Percentiles rank a stretch among this genome's conserved stretches.
phyloP scores from a whole-genome alignment of 306 rosid genomes.

The Cicer arietinum region DNA sequence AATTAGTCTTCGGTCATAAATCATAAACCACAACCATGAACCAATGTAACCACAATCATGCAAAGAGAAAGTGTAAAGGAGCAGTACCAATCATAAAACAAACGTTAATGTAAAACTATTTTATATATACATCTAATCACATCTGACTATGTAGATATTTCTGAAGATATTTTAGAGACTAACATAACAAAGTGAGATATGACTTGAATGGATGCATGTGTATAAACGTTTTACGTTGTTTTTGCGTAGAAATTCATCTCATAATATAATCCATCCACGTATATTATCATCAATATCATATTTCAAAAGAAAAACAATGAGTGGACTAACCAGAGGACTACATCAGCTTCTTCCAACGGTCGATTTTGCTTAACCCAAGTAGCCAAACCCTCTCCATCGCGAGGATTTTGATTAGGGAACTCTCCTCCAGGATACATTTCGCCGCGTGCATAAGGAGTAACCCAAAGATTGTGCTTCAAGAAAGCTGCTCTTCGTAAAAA shows the following conservation, averaged over 20 bases:
- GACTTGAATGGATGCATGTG: too few species aligned
- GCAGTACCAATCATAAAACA: slow-evolving; percentile 1
- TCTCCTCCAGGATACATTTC: slow-evolving; percentile 88
- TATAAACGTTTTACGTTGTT: too few species aligned
- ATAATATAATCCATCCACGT: neutral
- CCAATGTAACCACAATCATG: neutral
- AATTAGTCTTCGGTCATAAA: neutral
- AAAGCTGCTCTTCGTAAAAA: slow-evolving; percentile 82
- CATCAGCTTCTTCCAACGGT: slow-evolving; percentile 75
- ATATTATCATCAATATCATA: slow-evolving; percentile 3
- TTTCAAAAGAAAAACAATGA: neutral
- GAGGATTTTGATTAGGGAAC: slow-evolving; percentile 86
- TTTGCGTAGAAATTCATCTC: too few species aligned
- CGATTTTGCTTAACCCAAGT: slow-evolving; percentile 82
- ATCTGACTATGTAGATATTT: too few species aligned
- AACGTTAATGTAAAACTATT: neutral
- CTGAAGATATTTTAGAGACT: too few species aligned
- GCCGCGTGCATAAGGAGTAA: slow-evolving; percentile 62
- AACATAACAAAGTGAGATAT: too few species aligned
- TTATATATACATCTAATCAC: too few species aligned
- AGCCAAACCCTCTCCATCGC: slow-evolving; percentile 79
- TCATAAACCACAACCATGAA: neutral
- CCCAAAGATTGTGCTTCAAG: slow-evolving; percentile 89
- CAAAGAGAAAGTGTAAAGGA: slow-evolving; percentile 5
- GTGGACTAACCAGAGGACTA: slow-evolving; percentile 77